Conservation (phyloP, 208 protist genomes). For the Spongospora subterranea region DNA sequence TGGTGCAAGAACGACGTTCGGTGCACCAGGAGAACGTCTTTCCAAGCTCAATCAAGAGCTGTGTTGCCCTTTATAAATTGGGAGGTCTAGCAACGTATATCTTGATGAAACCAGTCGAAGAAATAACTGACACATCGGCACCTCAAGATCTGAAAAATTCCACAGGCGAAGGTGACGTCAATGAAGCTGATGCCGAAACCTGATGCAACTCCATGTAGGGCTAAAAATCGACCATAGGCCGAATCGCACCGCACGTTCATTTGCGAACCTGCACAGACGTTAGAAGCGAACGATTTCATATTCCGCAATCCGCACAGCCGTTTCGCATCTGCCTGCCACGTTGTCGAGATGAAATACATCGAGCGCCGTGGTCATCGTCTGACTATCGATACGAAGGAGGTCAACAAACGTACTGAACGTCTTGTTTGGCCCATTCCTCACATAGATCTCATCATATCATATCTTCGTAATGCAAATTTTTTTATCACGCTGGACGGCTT, state of each 20-base stretch:
- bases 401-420: not conserved
- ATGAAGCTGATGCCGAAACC: too few species aligned
- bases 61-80: too few species aligned
- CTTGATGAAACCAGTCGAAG: too few species aligned
- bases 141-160: too few species aligned
- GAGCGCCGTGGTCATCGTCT: not conserved
- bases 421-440: not conserved
- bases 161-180: too few species aligned
- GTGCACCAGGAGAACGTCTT: too few species aligned
- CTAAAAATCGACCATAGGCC: too few species aligned
- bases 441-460: not conserved
- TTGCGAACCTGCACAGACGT: not conserved
- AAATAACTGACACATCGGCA: too few species aligned
- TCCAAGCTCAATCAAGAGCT: too few species aligned
- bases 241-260: not conserved
- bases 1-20: too few species aligned
- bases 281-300: not conserved
- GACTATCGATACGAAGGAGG: not conserved
- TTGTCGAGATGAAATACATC: not conserved
- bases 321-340: not conserved
- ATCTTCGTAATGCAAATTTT: not conserved
- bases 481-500: not conserved
- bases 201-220: too few species aligned
- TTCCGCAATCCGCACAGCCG: not conserved
- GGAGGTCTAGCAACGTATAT: too few species aligned